Evolutionary conservation across 2,329 filamentous ascomycete genomes (phyloP).

Genomic region (Chaetothyriales sp.): DNA sequence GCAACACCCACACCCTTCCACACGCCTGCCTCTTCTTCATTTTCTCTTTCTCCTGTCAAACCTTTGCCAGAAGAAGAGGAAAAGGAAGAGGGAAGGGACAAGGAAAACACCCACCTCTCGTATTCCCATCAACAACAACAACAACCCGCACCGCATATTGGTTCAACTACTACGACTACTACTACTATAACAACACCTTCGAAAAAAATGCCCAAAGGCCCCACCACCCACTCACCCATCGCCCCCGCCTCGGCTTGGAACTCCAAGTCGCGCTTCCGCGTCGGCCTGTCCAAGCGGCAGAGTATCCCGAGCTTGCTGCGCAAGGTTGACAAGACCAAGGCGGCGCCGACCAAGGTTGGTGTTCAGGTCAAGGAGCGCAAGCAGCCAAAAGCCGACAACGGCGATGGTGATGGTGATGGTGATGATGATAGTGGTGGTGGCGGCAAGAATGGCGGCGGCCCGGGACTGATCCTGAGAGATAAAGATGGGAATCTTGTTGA

Average conservation of each 20-base stretch:
- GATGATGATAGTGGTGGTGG: slow-evolving; percentile 4
- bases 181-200: not conserved
- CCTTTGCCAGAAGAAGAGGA: slow-evolving; percentile 1
- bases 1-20: too few species aligned
- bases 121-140: slow-evolving; percentile 6
- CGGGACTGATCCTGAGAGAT: slow-evolving; percentile 10
- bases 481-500: slow-evolving; percentile 16
- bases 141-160: slow-evolving; percentile 5
- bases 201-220: not conserved
- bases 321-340: slow-evolving; percentile 15
- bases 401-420: slow-evolving; percentile 6
- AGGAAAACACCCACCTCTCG: slow-evolving; percentile 4
- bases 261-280: slow-evolving; percentile 8
- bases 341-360: slow-evolving; percentile 13
- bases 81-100: not conserved
- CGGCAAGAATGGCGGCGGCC: too few species aligned
- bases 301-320: slow-evolving; percentile 16
- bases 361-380: slow-evolving; percentile 15
- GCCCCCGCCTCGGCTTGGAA: not conserved
- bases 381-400: slow-evolving; percentile 9
- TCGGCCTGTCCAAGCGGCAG: slow-evolving; percentile 15
- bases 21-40: not conserved
- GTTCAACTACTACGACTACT: not conserved
- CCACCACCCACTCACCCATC: slow-evolving; percentile 13
- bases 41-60: too few species aligned